Base-by-base conservation (phyloP, 768 basidiomycete species). In the Mrakia blollopis region DNA sequence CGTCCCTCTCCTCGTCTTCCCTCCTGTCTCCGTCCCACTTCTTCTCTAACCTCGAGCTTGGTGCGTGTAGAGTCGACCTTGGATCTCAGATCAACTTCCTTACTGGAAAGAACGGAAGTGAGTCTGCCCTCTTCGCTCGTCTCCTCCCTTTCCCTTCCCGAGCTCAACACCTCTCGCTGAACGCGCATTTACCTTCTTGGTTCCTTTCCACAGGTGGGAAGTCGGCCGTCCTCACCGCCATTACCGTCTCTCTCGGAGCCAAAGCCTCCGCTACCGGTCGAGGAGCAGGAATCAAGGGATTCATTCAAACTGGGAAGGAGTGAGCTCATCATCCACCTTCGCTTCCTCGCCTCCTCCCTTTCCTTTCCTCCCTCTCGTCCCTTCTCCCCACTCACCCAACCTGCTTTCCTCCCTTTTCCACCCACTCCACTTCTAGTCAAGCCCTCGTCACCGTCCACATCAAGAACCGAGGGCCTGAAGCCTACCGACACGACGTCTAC, bases 31-130 rank as follows among this genome's bases (percentile, higher is more conserved):
- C 37, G 16, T 21, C 21, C 11, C 39, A 44, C 11, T 11, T 11
- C 44, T 14, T 6, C 32, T 21, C 2, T 0, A 44, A 44, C 16
- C 47, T 32, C 9, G n/a, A 23, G 47, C 47, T n/a, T 30, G 0
- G 6, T 30, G 16, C 28, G 23, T 32, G 28, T 50, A 89, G 87
- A 0, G 92, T 97, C 84, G 87, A 88, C 2, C 93, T 98, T 79
- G 93, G 94, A 0, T 91, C 92, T 13, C 93, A 95, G 83, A 92
- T 99, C 81, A 99, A 98, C 84, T 98, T 98, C 81, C 92, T 99
- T 80, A 96, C 96, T 54, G 93, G 93, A 18, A 92, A 94, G 80
- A 97, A 97, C 83, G 94, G 94, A 84, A 96, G 94, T 93, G 81
- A 79, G 92, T 88, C 37, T 37, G 7, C 9, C 39, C 37, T 13